phyloP scores from a whole-genome alignment of 2,329 filamentous ascomycete species.

The Pseudohalonectria lignicola region DNA sequence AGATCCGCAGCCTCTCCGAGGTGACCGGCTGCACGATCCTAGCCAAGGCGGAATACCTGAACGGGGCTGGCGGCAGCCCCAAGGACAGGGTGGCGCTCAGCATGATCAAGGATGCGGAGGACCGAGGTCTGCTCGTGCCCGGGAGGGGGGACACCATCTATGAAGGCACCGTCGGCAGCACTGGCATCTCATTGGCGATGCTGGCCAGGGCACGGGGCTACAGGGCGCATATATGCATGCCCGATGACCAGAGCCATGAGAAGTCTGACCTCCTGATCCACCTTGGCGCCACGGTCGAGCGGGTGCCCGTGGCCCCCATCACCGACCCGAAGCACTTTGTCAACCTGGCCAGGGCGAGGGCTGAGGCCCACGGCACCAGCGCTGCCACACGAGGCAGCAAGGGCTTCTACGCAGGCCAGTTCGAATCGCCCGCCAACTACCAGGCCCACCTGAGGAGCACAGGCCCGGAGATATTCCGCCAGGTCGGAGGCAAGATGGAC shows the following conservation, averaged over 20 bases:
- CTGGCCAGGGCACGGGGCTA: constrained; percentile 84
- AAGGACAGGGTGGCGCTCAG: constrained; percentile 90
- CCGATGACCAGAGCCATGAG: constrained; percentile 77
- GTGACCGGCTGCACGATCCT: constrained; percentile 84
- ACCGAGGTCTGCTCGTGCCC: constrained; percentile 62
- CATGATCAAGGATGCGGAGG: constrained; percentile 79
- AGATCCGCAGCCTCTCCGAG: constrained; percentile 73
- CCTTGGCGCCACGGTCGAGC: constrained; percentile 85
- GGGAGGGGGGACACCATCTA: constrained; percentile 88
- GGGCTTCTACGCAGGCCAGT: constrained; percentile 94
- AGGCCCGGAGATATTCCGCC: constrained; percentile 78
- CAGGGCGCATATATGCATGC: constrained; percentile 94
- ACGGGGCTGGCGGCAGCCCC: constrained; percentile 85
- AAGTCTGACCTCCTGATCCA: constrained; percentile 84
- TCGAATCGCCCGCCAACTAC: constrained; percentile 86
- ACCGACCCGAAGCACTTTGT: constrained; percentile 92
- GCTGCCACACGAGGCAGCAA: constrained; percentile 38
- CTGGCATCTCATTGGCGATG: constrained; percentile 86
- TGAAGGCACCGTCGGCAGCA: constrained; percentile 93
- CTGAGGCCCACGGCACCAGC: constrained; percentile 57
- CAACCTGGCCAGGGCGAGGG: constrained; percentile 73
- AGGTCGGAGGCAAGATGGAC: constrained; percentile 63
- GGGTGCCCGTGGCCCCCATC: constrained; percentile 83
- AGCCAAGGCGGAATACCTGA: constrained; percentile 92
- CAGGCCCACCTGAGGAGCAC: constrained; percentile 71